A percentile compares a stretch with the other conserved stretches of the same genome.
Conservation (phyloP, 345 rosid genomes). For the Gossypium longicalyx region DNA sequence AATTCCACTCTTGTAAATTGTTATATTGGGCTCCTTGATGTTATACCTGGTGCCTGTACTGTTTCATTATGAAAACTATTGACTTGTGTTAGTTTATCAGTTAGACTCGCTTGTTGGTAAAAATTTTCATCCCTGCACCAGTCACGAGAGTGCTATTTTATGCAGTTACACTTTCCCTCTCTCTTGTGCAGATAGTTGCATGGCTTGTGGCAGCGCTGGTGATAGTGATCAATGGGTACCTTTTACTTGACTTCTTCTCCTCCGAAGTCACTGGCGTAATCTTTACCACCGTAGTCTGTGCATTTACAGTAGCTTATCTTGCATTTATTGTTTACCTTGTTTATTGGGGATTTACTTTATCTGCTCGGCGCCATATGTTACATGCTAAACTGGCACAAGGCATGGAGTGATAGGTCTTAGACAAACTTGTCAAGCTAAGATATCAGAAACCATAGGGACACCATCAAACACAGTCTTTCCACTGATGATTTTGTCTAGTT, state of each 20-base stretch:
- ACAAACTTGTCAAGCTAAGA: not conserved
- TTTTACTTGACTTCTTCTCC: constrained; percentile 67
- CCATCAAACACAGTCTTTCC: not conserved
- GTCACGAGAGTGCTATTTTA: not conserved
- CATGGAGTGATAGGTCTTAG: constrained; percentile 16
- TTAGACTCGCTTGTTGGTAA: too few species aligned
- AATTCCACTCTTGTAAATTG: too few species aligned
- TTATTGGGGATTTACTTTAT: constrained; percentile 37
- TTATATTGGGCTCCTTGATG: too few species aligned
- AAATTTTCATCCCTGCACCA: too few species aligned
- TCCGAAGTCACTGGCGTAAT: constrained; percentile 47
- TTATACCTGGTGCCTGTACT: too few species aligned
- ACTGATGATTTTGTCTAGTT: not conserved
- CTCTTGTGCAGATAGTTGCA: constrained; percentile 45
- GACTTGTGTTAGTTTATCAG: too few species aligned
- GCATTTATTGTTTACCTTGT: constrained; percentile 70
- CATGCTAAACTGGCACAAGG: constrained; percentile 26
- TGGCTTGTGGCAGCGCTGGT: constrained; percentile 84
- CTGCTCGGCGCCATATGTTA: constrained; percentile 27
- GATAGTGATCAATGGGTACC: constrained; percentile 84
- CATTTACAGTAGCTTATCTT: constrained; percentile 49
- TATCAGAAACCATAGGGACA: not conserved
- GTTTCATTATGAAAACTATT: too few species aligned
- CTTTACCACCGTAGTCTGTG: constrained; percentile 30
- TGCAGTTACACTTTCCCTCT: not conserved